phyloP scores from a whole-genome alignment of 2,329 filamentous ascomycete genomes.

The Calonectria multiphialidica region DNA sequence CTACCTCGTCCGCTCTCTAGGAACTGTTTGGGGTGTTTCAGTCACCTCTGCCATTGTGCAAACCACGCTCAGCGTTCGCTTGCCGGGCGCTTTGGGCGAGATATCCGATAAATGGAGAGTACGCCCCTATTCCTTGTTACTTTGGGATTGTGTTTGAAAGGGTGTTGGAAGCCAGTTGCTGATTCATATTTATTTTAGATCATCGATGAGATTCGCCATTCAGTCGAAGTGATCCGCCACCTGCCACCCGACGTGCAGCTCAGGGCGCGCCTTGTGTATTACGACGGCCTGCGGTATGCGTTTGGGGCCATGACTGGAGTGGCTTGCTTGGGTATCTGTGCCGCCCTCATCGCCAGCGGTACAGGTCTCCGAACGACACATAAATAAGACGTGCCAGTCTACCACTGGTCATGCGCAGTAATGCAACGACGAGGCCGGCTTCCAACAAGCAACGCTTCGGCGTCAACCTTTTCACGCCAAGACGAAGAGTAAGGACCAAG shows the following conservation, averaged over 20 bases:
- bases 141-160: neutral
- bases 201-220: constrained; percentile 72
- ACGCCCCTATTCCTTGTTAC: constrained; percentile 47
- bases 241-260: constrained; percentile 69
- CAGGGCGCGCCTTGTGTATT: constrained; percentile 69
- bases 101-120: constrained; percentile 70
- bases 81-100: constrained; percentile 65
- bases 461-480: neutral
- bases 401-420: neutral
- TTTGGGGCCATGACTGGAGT: constrained; percentile 68
- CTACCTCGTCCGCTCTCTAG: constrained; percentile 73
- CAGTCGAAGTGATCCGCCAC: constrained; percentile 65
- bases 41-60: constrained; percentile 73
- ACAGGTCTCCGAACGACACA: constrained; percentile 46
- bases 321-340: constrained; percentile 57
- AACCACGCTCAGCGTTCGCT: constrained; percentile 67
- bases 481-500: neutral
- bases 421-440: neutral
- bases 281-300: constrained; percentile 67
- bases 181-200: constrained; percentile 55
- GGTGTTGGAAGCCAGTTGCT: constrained; percentile 28
- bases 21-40: constrained; percentile 74
- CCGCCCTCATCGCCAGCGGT: constrained; percentile 46
- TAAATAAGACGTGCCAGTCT: constrained; percentile 17
- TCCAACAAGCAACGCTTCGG: neutral